These are phyloP conservation scores for Jamesozyma spencerorum DNA, from an alignment of 805 yeast genomes.

Conservation along the genomic window DNA sequence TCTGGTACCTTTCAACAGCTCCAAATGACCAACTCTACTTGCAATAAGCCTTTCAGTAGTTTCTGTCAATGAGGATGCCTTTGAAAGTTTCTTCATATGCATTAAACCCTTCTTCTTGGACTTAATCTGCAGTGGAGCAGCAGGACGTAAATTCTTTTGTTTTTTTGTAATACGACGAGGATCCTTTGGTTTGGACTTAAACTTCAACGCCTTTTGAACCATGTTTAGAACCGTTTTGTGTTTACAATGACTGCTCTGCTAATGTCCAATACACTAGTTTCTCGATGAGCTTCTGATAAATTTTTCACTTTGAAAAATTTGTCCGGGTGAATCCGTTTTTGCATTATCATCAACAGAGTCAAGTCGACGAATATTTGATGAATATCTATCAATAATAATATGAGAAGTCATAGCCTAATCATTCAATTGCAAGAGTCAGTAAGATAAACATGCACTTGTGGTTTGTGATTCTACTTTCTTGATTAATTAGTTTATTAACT, in stretches of 20 bases:
- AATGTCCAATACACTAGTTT: no score
- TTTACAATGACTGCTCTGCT: not conserved
- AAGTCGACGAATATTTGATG: no score
- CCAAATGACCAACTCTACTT: constrained; percentile 88
- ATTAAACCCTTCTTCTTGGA: constrained; percentile 51
- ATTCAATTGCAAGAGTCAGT: no score
- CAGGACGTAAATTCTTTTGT: constrained; percentile 54
- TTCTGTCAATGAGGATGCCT: constrained; percentile 40
- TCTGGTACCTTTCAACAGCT: constrained; percentile 82
- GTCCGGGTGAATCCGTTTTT: no score
- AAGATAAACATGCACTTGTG: no score
- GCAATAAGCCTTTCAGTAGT: constrained; percentile 80
- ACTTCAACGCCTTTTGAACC: constrained; percentile 70
- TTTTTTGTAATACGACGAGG: constrained; percentile 45
- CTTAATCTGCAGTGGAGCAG: constrained; percentile 65
- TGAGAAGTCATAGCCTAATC: no score
- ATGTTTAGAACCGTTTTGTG: constrained; percentile 26
- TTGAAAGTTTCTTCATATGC: constrained; percentile 46
- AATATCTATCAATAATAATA: no score
- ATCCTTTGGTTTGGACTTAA: constrained; percentile 33
- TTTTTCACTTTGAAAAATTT: no score
- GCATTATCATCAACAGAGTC: no score
- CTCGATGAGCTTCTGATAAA: no score
- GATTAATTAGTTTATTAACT: no score
- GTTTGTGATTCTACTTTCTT: no score